These are phyloP conservation scores for Irpex sp. DNA, from an alignment of 1,284 basidiomycete genomes.

Conservation along the genomic window DNA sequence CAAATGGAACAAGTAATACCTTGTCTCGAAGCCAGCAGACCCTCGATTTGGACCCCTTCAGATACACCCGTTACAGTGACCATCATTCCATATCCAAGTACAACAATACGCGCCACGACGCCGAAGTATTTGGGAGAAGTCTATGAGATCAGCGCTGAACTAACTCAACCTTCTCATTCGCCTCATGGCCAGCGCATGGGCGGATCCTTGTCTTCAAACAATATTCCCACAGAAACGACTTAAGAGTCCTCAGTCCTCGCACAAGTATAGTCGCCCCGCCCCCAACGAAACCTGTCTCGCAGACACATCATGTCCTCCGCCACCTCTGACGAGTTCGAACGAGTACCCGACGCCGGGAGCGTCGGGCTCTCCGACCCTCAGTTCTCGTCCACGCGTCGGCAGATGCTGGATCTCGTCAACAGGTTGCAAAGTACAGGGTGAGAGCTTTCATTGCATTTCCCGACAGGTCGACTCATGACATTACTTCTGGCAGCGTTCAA, in stretches of 20 bases:
- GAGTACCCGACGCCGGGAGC: neutral
- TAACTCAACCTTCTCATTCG: neutral
- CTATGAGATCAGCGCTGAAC: neutral
- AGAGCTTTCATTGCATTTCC: neutral
- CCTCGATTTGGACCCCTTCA: too few species aligned
- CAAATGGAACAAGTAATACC: neutral
- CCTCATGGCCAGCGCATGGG: neutral
- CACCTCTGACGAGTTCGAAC: neutral
- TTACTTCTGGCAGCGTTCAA: slow-evolving; percentile 39
- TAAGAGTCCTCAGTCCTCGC: neutral
- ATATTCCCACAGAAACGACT: neutral
- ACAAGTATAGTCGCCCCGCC: too few species aligned
- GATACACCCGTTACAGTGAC: neutral
- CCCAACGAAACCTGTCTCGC: neutral
- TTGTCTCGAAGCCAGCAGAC: neutral
- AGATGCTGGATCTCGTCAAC: slow-evolving; percentile 48
- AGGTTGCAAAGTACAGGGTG: slow-evolving; percentile 52
- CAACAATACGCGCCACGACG: neutral
- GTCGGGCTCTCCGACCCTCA: slow-evolving; percentile 43
- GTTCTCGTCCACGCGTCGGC: slow-evolving; percentile 31
- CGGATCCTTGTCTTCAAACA: too few species aligned
- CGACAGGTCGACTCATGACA: neutral
- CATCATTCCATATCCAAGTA: neutral
- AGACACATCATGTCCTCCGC: neutral
- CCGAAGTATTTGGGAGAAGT: neutral